These are phyloP conservation scores for Ceratobasidium sp. DNA, from an alignment of 1,284 basidiomycete species.

Conservation along the genomic window DNA sequence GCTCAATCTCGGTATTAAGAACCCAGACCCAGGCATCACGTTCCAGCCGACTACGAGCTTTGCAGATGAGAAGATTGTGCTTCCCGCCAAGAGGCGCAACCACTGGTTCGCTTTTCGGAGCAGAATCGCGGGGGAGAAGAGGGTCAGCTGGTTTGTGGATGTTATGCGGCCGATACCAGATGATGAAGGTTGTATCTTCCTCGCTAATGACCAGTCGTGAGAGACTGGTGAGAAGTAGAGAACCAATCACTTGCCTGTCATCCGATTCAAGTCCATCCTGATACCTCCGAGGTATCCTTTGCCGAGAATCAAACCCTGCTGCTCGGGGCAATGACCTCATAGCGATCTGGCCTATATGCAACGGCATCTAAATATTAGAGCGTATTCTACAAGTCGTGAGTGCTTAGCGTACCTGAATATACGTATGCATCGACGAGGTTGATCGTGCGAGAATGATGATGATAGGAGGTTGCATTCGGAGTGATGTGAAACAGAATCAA, in stretches of 20 bases:
- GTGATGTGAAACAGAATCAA: slow-evolving; percentile 73
- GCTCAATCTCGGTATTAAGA: slow-evolving; percentile 85
- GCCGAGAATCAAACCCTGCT: slow-evolving; percentile 66
- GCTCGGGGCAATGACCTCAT: slow-evolving; percentile 61
- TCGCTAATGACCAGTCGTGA: slow-evolving; percentile 58
- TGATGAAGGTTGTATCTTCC: slow-evolving; percentile 79
- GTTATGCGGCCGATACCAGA: slow-evolving; percentile 61
- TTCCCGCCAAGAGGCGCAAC: slow-evolving; percentile 71
- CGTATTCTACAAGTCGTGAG: background rate
- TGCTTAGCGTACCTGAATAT: slow-evolving; percentile 63
- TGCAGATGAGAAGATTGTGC: slow-evolving; percentile 74
- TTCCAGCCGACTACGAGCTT: slow-evolving; percentile 82
- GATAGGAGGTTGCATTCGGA: slow-evolving; percentile 62
- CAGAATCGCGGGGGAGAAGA: background rate
- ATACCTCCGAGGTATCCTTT: slow-evolving; percentile 74
- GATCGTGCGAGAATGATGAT: slow-evolving; percentile 64
- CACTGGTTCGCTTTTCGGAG: slow-evolving; percentile 48
- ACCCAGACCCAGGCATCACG: slow-evolving; percentile 91
- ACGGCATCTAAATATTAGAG: background rate
- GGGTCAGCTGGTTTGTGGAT: slow-evolving; percentile 36
- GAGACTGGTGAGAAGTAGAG: background rate
- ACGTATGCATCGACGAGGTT: slow-evolving; percentile 80
- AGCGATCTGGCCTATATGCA: slow-evolving; percentile 65
- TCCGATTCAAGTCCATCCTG: slow-evolving; percentile 82
- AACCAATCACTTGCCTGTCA: slow-evolving; percentile 58